Evolutionary conservation across 371 early-diverging fungal genomes (phyloP), one percentile per base, ranked within the genome.

Genomic region (Rhizomucor pusillus): DNA sequence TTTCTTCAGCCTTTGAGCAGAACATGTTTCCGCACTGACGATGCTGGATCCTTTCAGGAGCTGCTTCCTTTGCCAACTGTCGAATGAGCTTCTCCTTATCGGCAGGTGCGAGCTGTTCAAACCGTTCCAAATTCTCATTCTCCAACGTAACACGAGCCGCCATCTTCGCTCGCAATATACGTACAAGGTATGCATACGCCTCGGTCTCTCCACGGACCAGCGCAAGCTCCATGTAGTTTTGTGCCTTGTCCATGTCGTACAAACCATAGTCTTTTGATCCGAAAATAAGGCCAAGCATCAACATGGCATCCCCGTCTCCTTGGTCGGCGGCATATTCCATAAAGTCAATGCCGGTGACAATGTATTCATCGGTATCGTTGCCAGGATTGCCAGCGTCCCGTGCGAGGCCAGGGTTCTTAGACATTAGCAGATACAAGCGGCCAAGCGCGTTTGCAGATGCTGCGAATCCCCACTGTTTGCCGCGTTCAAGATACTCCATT

Each of bases 221-320:
- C 1, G 81, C 79, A 52, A 83, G 53, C 58, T 83, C 84, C 64
- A 83, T 74, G 54, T 79, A 66, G 45, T 78, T 79, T 43, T 83
- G 84, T 19, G 84, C 77, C 43, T 79, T 73, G 46, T 81, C 81
- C 63, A 83, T 69, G 45, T 83, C 79, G 49, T 83, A 83, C 37
- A 80, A 50, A 22, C 80, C 81, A 52, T 79, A 81, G 25, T 81
- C 80, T 59, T 77, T 73, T 29, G 79, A 78, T 23, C 81, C 84
- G 57, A 79, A 83, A 33, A 83, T 81, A 58, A 83, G 66, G 14
- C 84, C 84, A 25, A 83, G 49, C 60, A 80, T 72, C 64, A 78
- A 55, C 69, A 83, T 68, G 9, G 84, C 75, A 50, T 83, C 84
- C 7, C 71, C 71, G 46, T 83, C 84, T 6, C 79, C 73, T 34